phyloP scores from a whole-genome alignment of 2,329 filamentous ascomycete genomes.

The Colletotrichum paranaense region DNA sequence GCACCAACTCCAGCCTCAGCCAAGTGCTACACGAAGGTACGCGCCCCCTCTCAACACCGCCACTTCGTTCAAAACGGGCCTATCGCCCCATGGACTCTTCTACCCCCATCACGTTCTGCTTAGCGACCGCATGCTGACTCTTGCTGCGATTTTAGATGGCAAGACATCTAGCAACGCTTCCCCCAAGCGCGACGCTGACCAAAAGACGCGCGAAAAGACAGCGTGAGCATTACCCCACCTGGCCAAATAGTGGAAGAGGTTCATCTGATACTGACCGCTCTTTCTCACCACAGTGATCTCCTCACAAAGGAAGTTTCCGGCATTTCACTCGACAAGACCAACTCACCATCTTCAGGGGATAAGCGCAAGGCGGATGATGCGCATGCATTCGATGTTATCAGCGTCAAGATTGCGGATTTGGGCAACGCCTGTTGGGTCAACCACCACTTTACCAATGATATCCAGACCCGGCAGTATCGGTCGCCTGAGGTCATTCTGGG shows the following conservation, averaged over 20 bases:
- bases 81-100: background rate
- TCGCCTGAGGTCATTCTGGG: constrained; percentile 97
- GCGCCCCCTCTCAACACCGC: constrained; percentile 32
- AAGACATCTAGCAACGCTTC: constrained; percentile 55
- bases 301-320: constrained; percentile 93
- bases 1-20: constrained; percentile 79
- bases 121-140: constrained; percentile 15
- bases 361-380: constrained; percentile 72
- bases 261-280: constrained; percentile 18
- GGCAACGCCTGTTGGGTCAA: constrained; percentile 99
- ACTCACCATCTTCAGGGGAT: constrained; percentile 66
- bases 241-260: constrained; percentile 2
- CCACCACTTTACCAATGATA: constrained; percentile 99
- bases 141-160: constrained; percentile 41
- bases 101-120: background rate
- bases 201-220: constrained; percentile 91
- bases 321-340: constrained; percentile 87
- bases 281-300: constrained; percentile 72
- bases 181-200: constrained; percentile 69
- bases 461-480: constrained; percentile 96
- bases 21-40: constrained; percentile 86
- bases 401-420: constrained; percentile 98
- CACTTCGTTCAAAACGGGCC: background rate
- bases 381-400: constrained; percentile 79
- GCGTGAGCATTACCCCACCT: constrained; percentile 71